Evolutionary conservation across 2,329 filamentous ascomycete genomes (phyloP).

Genomic region (Delphinella strobiligena): DNA sequence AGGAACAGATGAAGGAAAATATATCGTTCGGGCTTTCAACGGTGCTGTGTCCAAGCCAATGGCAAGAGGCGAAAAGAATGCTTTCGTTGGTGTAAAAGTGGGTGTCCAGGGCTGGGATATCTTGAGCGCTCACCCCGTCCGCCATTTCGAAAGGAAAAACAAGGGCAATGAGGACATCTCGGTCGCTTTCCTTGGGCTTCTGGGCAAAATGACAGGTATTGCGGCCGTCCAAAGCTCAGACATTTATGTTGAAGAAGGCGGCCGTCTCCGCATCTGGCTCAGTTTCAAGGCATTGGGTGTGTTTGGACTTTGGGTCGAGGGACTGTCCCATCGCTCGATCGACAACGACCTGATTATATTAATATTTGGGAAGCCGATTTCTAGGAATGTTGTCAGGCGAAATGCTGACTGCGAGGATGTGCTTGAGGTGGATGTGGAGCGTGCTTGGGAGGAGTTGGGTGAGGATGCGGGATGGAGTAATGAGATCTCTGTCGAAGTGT

Average conservation of each 20-base stretch:
- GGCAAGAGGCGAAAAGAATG: conserved; percentile 25
- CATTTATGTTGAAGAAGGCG: conserved; percentile 46
- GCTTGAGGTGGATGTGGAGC: conserved; percentile 63
- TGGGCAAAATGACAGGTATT: conserved; percentile 82
- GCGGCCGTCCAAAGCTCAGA: conserved; percentile 60
- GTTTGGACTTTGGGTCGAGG: conserved; percentile 37
- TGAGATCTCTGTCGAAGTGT: conserved; percentile 59
- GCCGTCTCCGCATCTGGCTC: conserved; percentile 52
- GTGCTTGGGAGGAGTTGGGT: conserved; percentile 65
- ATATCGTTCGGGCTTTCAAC: conserved; percentile 64
- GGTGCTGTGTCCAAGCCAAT: conserved; percentile 49
- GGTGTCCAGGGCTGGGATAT: conserved; percentile 65
- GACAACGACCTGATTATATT: conserved; percentile 52
- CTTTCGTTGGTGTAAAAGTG: conserved; percentile 51
- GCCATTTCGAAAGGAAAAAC: conserved; percentile 33
- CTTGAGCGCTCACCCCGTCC: conserved; percentile 59
- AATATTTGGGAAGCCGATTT: conserved; percentile 60
- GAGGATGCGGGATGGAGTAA: conserved; percentile 67
- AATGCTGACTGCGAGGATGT: conserved; percentile 30
- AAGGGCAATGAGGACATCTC: conserved; percentile 10
- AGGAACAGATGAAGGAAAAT: conserved; percentile 50
- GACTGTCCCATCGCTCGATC: conserved; percentile 29
- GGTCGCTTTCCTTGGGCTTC: conserved; percentile 56
- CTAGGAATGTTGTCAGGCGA: conserved; percentile 49
- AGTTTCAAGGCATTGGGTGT: conserved; percentile 69